Evolutionary conservation across 169 alveolate species (phyloP), one percentile per base, ranked within the genome.

Genomic region (Miamiensis avidus): DNA sequence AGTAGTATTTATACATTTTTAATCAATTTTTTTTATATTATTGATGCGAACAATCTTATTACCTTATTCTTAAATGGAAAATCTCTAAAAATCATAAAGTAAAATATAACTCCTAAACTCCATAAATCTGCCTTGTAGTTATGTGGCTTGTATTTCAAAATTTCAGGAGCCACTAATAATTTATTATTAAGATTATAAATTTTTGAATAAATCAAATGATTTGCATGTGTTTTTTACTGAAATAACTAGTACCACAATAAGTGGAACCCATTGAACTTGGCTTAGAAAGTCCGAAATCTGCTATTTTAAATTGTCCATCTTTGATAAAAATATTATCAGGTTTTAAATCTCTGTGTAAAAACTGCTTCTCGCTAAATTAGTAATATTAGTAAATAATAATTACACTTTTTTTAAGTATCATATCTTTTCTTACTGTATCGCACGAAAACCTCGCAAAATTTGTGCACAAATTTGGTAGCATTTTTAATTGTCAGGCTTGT

Each of bases 61-160:
- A 34, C 76, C 0, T 64, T 33, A 77, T 83, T 83, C 28, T 87
- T 84, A 78, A 81, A 87, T 28, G 91, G 91, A 29, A 79, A 74
- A 30, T 82, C 83, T 49, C 76, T 76, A 82, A 81, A 87, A 77
- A 76, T 73, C 82, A 87, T 82, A 72, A 82, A 86, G 75, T 79
- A 87, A 78, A 87, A 78, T 74, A 87, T 82, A 31, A 82, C 91
- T 69, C 88, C 91, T 30, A 87, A 64, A 76, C 87, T 79, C 91
- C 91, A 87, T 65, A 87, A 77, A 82, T 87, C 91, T 1, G 84
- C 82, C 73, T 87, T 87, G 31, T 87, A 78, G 73, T 82, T 75
- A 87, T 82, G 82, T 34, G 34, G 72, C 4, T 76, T 20, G 64
- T 78, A 82, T 77, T 76, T 82, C 65, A 87, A 75, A 29, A 82